Base-by-base conservation (phyloP, 352 stramenopile species). In the Phytophthora syringae region DNA sequence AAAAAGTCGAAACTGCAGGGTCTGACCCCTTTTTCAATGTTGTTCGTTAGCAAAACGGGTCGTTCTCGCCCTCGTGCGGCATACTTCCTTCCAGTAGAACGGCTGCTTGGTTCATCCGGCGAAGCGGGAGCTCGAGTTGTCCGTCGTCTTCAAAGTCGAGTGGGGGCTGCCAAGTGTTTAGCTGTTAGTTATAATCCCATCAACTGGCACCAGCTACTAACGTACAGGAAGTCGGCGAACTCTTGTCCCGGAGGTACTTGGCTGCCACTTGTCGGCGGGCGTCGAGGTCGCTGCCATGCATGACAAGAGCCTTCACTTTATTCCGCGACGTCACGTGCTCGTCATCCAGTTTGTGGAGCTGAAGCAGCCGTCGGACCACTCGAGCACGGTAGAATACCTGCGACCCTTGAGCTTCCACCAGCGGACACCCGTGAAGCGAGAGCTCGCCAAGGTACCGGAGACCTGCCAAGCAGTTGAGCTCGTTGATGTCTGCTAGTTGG, bases 161-260 rank as follows among this genome's bases (percentile, higher is more conserved):
- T 13, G 82, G 76, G 12, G 81, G 76, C 9, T 10, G 34, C 40
- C 64, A 37, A 32, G n/a, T 45, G 9, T 32, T 44, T 10, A n/a
- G 7, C 15, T 28, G 40, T 67, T 50, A 61, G 25, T 24, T 15
- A 28, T 36, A 2, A 15, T 24, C 25, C 40, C 42, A 59, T 42
- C 25, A 64, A 70, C n/a, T 39, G 20, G 24, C 22, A 13, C 22
- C 9, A 9, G 27, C 27, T 24, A 40, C 13, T 21, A 43, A 78
- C 82, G 63, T 84, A 90, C 83, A 94, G 52, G 43, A 76, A 86
- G 58, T 94, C 82, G 42, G 73, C 61, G 40, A 94, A 94, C 50
- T 90, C 68, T 43, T 84, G 65, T 9, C 56, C 59, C 0, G 82
- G 76, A 94, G 58, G 43, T 85, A 77, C 44, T 77, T 84, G 18